A percentile compares a stretch with the other conserved stretches of the same genome.
Evolutionary conservation across 2,329 filamentous ascomycete genomes (phyloP).

Genomic region (Spiromastix sp.): DNA sequence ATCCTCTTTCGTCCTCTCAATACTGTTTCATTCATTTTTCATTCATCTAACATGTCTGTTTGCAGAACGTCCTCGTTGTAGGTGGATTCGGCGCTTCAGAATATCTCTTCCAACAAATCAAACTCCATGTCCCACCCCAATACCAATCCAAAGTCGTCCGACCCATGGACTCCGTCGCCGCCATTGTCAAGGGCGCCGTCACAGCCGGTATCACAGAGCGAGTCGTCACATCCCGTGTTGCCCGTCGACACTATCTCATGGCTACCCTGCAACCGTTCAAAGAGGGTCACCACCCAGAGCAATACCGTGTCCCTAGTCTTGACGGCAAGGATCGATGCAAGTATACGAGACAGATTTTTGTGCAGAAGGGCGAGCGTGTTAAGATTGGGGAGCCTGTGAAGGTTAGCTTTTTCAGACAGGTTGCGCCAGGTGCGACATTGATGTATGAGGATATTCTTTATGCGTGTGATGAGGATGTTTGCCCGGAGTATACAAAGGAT

Average conservation of each 20-base stretch:
- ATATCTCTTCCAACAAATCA: slow-evolving; percentile 99
- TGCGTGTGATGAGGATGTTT: slow-evolving; percentile 95
- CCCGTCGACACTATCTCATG: slow-evolving; percentile 97
- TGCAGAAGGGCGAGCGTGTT: slow-evolving; percentile 96
- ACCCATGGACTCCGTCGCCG: slow-evolving; percentile 97
- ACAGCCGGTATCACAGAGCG: slow-evolving; percentile 96
- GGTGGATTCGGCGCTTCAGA: slow-evolving; percentile 97
- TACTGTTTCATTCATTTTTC: slow-evolving; percentile 3
- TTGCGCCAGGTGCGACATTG: slow-evolving; percentile 88
- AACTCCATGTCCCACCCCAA: slow-evolving; percentile 92
- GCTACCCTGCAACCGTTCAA: slow-evolving; percentile 97
- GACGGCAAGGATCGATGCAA: slow-evolving; percentile 98
- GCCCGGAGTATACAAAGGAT: slow-evolving; percentile 98
- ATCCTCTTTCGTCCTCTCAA: neutral
- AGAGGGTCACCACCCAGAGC: slow-evolving; percentile 95
- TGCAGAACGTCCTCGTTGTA: slow-evolving; percentile 81
- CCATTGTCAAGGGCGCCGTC: slow-evolving; percentile 96
- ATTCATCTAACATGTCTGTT: slow-evolving; percentile 14
- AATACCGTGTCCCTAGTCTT: slow-evolving; percentile 90
- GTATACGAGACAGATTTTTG: slow-evolving; percentile 95
- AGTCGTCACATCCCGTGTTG: slow-evolving; percentile 92
- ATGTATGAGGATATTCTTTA: slow-evolving; percentile 99
- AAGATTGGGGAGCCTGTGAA: slow-evolving; percentile 99
- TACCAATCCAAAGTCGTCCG: slow-evolving; percentile 98
- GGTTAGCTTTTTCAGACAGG: slow-evolving; percentile 96